Percentiles rank a stretch among this genome's conserved stretches.
Conservation (phyloP, 2,329 filamentous ascomycete species). For the Hymenoscyphus albidus region DNA sequence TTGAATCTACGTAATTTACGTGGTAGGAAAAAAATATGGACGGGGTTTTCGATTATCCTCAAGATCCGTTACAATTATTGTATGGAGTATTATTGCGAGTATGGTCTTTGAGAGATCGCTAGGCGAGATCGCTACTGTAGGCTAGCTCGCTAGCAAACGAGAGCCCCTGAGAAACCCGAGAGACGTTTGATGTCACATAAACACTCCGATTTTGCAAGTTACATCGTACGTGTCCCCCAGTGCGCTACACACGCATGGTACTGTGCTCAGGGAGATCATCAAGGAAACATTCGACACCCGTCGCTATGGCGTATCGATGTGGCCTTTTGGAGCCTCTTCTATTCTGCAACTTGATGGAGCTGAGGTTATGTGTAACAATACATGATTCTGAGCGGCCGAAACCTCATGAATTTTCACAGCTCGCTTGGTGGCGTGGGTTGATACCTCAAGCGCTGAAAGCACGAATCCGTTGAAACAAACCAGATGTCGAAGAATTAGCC, state of each 20-base stretch:
- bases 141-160: no score
- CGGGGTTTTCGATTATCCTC: neutral
- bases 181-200: neutral
- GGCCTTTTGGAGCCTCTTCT: neutral
- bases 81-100: neutral
- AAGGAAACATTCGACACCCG: neutral
- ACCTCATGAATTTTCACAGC: neutral
- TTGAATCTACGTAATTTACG: neutral
- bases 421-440: neutral
- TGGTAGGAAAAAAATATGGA: neutral
- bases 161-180: neutral
- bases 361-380: neutral
- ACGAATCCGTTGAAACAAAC: neutral
- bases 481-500: neutral
- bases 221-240: neutral
- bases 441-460: neutral
- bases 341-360: neutral
- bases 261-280: neutral
- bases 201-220: neutral
- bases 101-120: neutral
- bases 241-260: neutral
- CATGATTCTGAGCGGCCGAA: neutral
- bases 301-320: neutral
- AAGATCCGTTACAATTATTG: neutral
- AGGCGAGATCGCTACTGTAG: no score